Evolutionary conservation across 1,139 yeast species (phyloP), one percentile per base, ranked within the genome.

Genomic region (Wickerhamomyces sp.): DNA sequence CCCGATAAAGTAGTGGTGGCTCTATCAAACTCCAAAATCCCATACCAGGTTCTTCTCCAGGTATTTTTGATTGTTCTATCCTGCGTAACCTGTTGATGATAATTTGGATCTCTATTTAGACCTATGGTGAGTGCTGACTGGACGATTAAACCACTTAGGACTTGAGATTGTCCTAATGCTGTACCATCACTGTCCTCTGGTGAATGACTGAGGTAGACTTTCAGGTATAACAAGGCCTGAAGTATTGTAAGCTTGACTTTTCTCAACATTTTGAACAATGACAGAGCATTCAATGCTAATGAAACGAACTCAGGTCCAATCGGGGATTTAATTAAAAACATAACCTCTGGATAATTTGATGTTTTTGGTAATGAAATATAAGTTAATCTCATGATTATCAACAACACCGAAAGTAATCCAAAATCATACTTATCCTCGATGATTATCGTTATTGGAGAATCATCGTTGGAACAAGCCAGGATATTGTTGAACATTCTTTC

Each of bases 101-200:
- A 48, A 2, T 59, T 58, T 0, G 77, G 73, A 48, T 73, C 76
- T 45, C 75, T 62, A 50, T 73, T 66, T n/a, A 70, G 56, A 1
- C 78, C 79, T 39, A 68, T 61, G 9, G 67, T 61, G 41, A 67
- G 58, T 10, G 68, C 67, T 57, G 72, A 65, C 46, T 69, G 73
- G 11, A 69, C 59, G 10, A 72, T 53, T 31, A 69, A 54, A 2
- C 69, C 60, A 26, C 67, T 51, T 4, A 72, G 57, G 4, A 72
- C 59, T 11, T 68, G 62, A 0, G 70, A 62, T 41, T 73, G 79
- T 3, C 64, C 56, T 10, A 65, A 57, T 43, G 71, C 75, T 13
- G 50, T 46, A n/a, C 65, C 64, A 46, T 75, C 79, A 39, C 70
- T 73, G 52, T 71, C 71, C 49, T 76, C 80, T 10, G 76, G 76